Evolutionary conservation across 495 filamentous ascomycete species (phyloP).

Genomic region (Neohortaea acidophila): DNA sequence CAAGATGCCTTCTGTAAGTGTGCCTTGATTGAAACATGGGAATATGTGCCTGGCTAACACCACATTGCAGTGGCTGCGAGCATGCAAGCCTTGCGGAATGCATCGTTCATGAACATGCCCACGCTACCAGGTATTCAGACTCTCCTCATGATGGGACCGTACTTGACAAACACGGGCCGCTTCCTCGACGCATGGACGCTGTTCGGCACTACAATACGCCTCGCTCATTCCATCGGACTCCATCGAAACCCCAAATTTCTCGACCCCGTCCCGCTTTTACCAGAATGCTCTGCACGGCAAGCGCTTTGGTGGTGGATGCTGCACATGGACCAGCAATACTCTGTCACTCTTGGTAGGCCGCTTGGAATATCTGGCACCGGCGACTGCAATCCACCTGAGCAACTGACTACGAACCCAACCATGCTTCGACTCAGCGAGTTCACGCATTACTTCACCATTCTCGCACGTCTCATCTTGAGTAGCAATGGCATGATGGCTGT

Average conservation of each 20-base stretch:
- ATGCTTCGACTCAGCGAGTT: conserved; percentile 29
- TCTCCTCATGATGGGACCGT: conserved; percentile 27
- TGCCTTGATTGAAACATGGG: neutral
- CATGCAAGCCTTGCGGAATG: conserved; percentile 28
- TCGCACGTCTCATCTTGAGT: conserved; percentile 32
- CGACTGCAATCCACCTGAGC: conserved; percentile 32
- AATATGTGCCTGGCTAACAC: neutral
- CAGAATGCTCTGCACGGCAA: conserved; percentile 27
- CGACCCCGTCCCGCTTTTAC: conserved; percentile 29
- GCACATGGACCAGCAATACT: conserved; percentile 37
- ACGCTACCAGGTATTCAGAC: conserved; percentile 26
- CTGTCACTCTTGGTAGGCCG: conserved; percentile 33
- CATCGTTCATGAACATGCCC: conserved; percentile 26
- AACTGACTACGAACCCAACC: conserved; percentile 27
- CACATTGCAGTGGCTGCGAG: conserved; percentile 29
- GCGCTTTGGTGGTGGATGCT: conserved; percentile 38
- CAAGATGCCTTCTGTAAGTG: conserved; percentile 31
- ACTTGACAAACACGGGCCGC: conserved; percentile 28
- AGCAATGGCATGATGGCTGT: conserved; percentile 26
- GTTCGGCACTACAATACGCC: conserved; percentile 26
- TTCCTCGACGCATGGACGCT: conserved; percentile 30
- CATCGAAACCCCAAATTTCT: conserved; percentile 33
- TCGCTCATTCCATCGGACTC: conserved; percentile 28
- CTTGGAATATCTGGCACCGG: conserved; percentile 34
- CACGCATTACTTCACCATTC: conserved; percentile 31